Conservation (phyloP, 2,329 filamentous ascomycete species). For the Dryadomyces quercivorus region DNA sequence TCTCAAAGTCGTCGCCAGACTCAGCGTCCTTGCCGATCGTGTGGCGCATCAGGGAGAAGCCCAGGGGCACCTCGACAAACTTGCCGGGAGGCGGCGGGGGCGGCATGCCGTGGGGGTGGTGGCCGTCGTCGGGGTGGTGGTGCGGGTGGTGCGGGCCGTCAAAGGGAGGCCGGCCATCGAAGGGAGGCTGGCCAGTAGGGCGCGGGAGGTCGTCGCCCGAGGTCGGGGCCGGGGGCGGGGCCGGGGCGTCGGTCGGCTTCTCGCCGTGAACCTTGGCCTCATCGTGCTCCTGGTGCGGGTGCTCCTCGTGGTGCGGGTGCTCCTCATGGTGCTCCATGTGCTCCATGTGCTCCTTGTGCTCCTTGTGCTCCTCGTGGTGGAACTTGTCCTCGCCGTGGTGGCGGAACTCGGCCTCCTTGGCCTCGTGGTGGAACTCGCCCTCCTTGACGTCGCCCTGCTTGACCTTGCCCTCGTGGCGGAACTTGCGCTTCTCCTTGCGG, state of each 20-base stretch:
- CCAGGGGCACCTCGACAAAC: slow-evolving; percentile 25
- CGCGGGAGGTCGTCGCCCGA: neutral
- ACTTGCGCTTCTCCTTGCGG: slow-evolving; percentile 6
- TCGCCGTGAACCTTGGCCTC: neutral
- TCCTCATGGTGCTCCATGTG: neutral
- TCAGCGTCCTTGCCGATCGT: slow-evolving; percentile 31
- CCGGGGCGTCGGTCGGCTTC: neutral
- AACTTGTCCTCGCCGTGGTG: too few relatives aligned
- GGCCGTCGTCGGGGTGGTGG: neutral
- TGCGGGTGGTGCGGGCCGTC: neutral
- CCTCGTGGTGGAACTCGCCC: too few relatives aligned
- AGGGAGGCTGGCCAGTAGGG: neutral
- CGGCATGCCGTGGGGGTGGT: too few relatives aligned
- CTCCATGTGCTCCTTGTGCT: slow-evolving; percentile 1
- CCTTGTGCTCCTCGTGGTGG: too few relatives aligned
- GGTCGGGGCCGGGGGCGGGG: too few relatives aligned
- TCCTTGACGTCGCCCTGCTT: too few relatives aligned
- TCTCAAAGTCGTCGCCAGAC: slow-evolving; percentile 23
- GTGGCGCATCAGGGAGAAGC: slow-evolving; percentile 34
- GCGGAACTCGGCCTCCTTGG: too few relatives aligned
- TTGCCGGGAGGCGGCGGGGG: neutral
- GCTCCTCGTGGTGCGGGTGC: neutral
- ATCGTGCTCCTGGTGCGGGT: neutral
- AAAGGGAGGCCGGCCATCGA: neutral
- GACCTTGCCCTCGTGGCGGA: too few relatives aligned